phyloP scores from a whole-genome alignment of 106 monocot species.

The Iris macrosiphon region DNA sequence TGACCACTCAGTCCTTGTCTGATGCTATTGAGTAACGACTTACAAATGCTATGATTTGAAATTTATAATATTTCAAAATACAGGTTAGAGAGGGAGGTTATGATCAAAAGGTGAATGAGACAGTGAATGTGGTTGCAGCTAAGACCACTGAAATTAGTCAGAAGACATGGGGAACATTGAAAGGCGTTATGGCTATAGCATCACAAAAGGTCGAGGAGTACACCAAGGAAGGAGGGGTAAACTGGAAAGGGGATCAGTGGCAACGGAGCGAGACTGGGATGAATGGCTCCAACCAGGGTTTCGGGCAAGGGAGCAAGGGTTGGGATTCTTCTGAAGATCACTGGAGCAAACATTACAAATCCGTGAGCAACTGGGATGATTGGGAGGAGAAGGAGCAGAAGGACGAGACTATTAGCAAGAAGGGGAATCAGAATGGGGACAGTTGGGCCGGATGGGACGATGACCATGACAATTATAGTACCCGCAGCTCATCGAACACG shows the following conservation, averaged over 20 bases:
- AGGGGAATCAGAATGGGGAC: conserved; percentile 31
- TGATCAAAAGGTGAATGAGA: conserved; percentile 49
- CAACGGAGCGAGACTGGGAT: conserved; percentile 2
- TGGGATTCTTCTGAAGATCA: not conserved
- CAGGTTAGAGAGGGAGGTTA: conserved; percentile 16
- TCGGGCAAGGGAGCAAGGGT: not conserved
- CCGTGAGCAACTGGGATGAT: not conserved
- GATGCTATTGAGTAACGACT: too few species aligned
- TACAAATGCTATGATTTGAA: too few species aligned
- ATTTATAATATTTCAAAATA: too few species aligned
- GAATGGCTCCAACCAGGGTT: conserved; percentile 17
- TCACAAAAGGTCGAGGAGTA: conserved; percentile 47
- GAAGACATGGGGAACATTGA: conserved; percentile 51
- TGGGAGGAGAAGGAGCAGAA: conserved; percentile 16
- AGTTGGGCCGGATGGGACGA: conserved; percentile 68
- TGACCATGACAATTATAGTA: conserved; percentile 13
- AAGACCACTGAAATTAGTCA: conserved; percentile 41
- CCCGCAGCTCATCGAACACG: conserved; percentile 22
- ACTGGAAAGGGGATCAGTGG: conserved; percentile 12
- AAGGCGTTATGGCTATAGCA: conserved; percentile 33
- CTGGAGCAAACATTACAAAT: not conserved
- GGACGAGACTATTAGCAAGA: conserved; percentile 12
- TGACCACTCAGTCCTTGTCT: too few species aligned
- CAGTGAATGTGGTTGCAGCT: conserved; percentile 30
- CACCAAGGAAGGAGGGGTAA: conserved; percentile 18